Evolutionary conservation across 306 rosid genomes (phyloP).

Genomic region (Arachis stenosperma): DNA sequence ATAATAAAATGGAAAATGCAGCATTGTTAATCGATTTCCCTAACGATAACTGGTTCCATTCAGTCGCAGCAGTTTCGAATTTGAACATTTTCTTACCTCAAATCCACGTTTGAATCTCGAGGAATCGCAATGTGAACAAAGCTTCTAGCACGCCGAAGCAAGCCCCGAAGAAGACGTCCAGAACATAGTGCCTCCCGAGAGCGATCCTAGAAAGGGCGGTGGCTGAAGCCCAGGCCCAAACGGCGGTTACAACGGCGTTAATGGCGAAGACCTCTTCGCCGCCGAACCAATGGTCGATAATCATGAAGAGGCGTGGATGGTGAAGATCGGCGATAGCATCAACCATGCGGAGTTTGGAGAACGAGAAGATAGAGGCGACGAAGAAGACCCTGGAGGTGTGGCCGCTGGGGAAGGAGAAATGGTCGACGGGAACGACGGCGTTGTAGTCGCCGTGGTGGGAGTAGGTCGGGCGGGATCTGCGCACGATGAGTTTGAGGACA

Average conservation of each 20-base stretch:
- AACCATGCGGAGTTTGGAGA: slow-evolving; percentile 40
- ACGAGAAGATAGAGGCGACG: slow-evolving; percentile 59
- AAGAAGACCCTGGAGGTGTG: slow-evolving; percentile 78
- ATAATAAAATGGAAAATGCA: background rate
- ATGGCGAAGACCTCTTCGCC: slow-evolving; percentile 34
- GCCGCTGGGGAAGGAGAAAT: slow-evolving; percentile 78
- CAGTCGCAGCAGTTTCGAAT: background rate
- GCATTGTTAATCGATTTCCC: background rate
- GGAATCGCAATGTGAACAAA: slow-evolving; percentile 53
- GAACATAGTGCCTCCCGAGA: slow-evolving; percentile 76
- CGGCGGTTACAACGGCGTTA: slow-evolving; percentile 30
- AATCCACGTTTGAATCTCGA: slow-evolving; percentile 34
- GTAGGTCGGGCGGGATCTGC: slow-evolving; percentile 72
- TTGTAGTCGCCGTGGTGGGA: slow-evolving; percentile 48
- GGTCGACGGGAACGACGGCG: slow-evolving; percentile 65
- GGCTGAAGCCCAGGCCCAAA: slow-evolving; percentile 60
- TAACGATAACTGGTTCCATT: background rate
- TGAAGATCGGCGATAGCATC: slow-evolving; percentile 29
- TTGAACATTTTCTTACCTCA: slow-evolving; percentile 44
- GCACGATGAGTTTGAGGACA: slow-evolving; percentile 56
- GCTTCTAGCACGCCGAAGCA: slow-evolving; percentile 69
- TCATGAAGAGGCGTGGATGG: slow-evolving; percentile 24
- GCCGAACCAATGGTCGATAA: slow-evolving; percentile 40
- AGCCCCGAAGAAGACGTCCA: slow-evolving; percentile 51
- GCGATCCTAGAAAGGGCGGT: slow-evolving; percentile 64